Conservation (phyloP, 1,139 yeast species). For the Yamadazyma dushanensis region DNA sequence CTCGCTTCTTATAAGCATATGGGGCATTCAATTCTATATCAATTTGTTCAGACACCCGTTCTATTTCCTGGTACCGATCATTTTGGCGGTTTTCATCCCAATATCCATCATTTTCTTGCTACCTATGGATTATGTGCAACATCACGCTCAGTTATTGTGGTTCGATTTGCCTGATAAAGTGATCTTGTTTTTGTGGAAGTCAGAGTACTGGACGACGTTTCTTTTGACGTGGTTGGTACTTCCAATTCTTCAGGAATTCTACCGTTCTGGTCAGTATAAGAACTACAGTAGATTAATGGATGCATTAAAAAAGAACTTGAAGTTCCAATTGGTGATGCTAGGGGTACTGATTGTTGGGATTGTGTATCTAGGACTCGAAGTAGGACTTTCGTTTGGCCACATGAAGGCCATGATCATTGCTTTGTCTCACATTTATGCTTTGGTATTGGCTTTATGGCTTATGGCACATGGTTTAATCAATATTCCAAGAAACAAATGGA, state of each 20-base stretch:
- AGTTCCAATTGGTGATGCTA: slow-evolving; percentile 60
- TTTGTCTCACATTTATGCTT: slow-evolving; percentile 74
- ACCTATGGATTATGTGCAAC: slow-evolving; percentile 44
- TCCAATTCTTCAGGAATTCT: slow-evolving; percentile 73
- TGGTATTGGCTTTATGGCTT: slow-evolving; percentile 75
- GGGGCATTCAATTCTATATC: slow-evolving; percentile 40
- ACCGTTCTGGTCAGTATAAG: slow-evolving; percentile 66
- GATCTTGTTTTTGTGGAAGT: slow-evolving; percentile 65
- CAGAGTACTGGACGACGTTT: slow-evolving; percentile 80
- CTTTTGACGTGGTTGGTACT: slow-evolving; percentile 69
- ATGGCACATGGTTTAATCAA: slow-evolving; percentile 81
- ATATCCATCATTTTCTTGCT: slow-evolving; percentile 39
- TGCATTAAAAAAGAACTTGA: slow-evolving; percentile 56
- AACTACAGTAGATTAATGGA: slow-evolving; percentile 49
- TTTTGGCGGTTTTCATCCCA: slow-evolving; percentile 45
- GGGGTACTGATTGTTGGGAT: slow-evolving; percentile 54
- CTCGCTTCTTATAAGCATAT: slow-evolving; percentile 29
- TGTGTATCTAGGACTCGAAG: slow-evolving; percentile 59
- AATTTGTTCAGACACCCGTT: slow-evolving; percentile 37
- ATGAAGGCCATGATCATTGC: slow-evolving; percentile 73
- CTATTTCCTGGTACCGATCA: slow-evolving; percentile 33
- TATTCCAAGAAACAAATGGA: slow-evolving; percentile 63
- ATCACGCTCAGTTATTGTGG: slow-evolving; percentile 19
- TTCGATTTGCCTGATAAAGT: slow-evolving; percentile 38
- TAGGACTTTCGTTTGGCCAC: slow-evolving; percentile 57